A percentile compares a stretch with the other conserved stretches of the same genome.
Conservation (phyloP, 371 early-diverging fungal genomes). For the Mortierella sp. region DNA sequence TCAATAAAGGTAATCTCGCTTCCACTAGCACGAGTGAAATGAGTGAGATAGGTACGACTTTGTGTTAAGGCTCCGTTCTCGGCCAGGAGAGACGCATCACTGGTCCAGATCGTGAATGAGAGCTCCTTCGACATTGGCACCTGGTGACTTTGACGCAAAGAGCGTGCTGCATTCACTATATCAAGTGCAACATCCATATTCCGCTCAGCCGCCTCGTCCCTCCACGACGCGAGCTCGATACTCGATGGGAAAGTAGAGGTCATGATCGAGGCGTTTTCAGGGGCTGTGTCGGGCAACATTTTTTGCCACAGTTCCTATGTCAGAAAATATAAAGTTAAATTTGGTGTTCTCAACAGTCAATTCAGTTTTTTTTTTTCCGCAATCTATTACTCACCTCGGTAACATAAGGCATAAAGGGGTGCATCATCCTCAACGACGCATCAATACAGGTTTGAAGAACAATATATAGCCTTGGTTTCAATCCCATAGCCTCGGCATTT, state of each 20-base stretch:
- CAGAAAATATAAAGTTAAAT: not conserved
- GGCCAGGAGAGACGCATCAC: slow-evolving; percentile 52
- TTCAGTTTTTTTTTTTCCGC: not conserved
- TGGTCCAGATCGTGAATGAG: slow-evolving; percentile 65
- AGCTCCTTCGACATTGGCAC: slow-evolving; percentile 64
- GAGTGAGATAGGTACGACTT: slow-evolving; percentile 23
- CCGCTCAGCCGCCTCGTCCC: slow-evolving; percentile 63
- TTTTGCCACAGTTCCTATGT: slow-evolving; percentile 67
- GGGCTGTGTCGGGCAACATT: slow-evolving; percentile 48
- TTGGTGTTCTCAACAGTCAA: too few species aligned
- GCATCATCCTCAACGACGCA: slow-evolving; percentile 86
- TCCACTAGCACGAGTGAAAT: slow-evolving; percentile 38
- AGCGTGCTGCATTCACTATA: slow-evolving; percentile 74
- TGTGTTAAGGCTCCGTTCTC: slow-evolving; percentile 40
- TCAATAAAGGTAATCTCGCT: slow-evolving; percentile 26
- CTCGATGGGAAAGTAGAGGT: slow-evolving; percentile 64
- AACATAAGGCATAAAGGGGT: slow-evolving; percentile 99
- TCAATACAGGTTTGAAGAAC: slow-evolving; percentile 86
- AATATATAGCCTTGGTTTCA: slow-evolving; percentile 21
- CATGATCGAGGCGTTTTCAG: slow-evolving; percentile 65
- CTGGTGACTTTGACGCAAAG: slow-evolving; percentile 73
- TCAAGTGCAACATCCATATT: slow-evolving; percentile 69
- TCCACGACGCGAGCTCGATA: slow-evolving; percentile 51
- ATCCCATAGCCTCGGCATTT: slow-evolving; percentile 58
- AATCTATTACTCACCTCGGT: slow-evolving; percentile 91